Conservation (phyloP, 2,329 filamentous ascomycete species). For the Colletotrichum orbiculare region DNA sequence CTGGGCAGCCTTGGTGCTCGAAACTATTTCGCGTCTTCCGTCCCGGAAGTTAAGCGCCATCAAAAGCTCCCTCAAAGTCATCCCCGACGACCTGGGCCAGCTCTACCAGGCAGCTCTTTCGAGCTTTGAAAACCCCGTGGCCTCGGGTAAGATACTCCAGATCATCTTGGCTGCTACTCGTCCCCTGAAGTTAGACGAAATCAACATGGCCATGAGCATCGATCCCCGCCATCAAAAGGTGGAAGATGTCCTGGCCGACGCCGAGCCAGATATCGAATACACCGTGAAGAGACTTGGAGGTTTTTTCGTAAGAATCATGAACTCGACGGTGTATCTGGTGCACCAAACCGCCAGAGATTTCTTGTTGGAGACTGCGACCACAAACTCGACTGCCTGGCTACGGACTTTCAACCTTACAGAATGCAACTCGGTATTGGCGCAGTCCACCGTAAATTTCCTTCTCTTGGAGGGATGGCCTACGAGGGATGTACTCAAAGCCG, state of each 20-base stretch:
- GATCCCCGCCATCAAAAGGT: neutral
- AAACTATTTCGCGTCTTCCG: conserved; percentile 7
- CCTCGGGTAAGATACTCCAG: conserved; percentile 9
- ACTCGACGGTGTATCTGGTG: conserved; percentile 16
- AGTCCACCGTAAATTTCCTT: conserved; percentile 2
- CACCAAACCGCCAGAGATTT: conserved; percentile 31
- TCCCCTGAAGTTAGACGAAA: conserved; percentile 3
- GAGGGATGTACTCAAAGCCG: neutral
- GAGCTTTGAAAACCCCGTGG: neutral
- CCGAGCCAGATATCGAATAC: conserved; percentile 20
- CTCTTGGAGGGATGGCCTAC: conserved; percentile 15
- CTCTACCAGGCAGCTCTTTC: conserved; percentile 19
- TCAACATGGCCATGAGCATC: conserved; percentile 21
- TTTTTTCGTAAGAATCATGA: conserved; percentile 24
- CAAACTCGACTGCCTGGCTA: neutral
- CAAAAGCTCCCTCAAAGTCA: neutral
- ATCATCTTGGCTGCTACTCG: conserved; percentile 10
- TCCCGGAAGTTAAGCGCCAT: conserved; percentile 20
- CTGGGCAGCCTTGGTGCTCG: conserved; percentile 24
- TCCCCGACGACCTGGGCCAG: conserved; percentile 9
- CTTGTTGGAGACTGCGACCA: neutral
- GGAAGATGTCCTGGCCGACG: neutral
- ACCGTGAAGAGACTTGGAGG: conserved; percentile 25
- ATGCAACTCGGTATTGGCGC: neutral
- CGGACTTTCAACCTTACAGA: neutral